Percentiles rank a stretch among this genome's conserved stretches.
These are phyloP conservation scores for Carpinus viminea DNA, from an alignment of 306 rosid genomes.

Conservation along the genomic window DNA sequence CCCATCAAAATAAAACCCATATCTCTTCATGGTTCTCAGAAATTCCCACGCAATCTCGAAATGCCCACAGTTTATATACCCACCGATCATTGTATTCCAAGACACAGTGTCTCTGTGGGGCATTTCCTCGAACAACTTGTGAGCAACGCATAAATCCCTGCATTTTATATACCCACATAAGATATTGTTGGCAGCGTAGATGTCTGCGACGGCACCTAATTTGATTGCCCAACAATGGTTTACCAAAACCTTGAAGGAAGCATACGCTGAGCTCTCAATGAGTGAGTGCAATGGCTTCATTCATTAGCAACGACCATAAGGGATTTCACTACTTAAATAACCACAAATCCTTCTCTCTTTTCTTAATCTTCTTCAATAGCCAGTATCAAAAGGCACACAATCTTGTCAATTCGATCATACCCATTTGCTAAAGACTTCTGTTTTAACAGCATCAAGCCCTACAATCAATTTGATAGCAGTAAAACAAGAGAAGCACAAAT, in stretches of 20 bases:
- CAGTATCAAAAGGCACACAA: not conserved
- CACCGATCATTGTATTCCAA: slow-evolving; percentile 78
- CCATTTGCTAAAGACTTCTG: not conserved
- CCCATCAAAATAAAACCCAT: slow-evolving; percentile 46
- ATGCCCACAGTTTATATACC: slow-evolving; percentile 41
- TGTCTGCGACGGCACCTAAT: slow-evolving; percentile 44
- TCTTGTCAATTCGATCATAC: not conserved
- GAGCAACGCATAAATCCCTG: slow-evolving; percentile 39
- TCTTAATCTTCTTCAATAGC: not conserved
- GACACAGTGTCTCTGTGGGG: slow-evolving; percentile 62
- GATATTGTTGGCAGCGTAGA: slow-evolving; percentile 65
- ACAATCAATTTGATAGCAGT: not conserved
- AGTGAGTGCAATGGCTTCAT: slow-evolving; percentile 55
- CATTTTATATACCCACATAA: slow-evolving; percentile 43
- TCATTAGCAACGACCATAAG: slow-evolving; percentile 21
- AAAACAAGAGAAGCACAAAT: not conserved
- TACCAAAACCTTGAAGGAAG: slow-evolving; percentile 38
- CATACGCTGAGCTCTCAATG: slow-evolving; percentile 27
- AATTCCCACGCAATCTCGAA: slow-evolving; percentile 40
- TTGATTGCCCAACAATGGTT: slow-evolving; percentile 63
- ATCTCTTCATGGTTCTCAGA: slow-evolving; percentile 50
- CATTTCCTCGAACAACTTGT: slow-evolving; percentile 61
- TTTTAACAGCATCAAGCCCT: not conserved
- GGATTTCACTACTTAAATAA: not conserved
- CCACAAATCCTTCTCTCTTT: not conserved